Conservation (phyloP, 164 flowering plant genomes). For the Umbilicus rupestris region DNA sequence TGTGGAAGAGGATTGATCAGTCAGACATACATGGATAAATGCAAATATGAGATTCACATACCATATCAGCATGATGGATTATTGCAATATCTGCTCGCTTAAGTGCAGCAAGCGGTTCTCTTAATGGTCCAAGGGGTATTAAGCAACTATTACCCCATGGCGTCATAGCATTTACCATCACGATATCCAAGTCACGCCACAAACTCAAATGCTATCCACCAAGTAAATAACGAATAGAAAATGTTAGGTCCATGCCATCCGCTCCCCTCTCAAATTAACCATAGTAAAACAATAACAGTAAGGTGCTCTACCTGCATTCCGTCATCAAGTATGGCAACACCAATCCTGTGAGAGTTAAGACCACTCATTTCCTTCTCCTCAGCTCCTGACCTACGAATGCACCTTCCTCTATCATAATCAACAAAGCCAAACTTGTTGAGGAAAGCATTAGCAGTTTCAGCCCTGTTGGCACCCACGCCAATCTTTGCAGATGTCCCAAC, state of each 20-base stretch:
- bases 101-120: constrained; percentile 72
- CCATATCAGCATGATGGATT: constrained; percentile 86
- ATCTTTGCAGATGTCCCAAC: constrained; percentile 38
- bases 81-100: constrained; percentile 58
- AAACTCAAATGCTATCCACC: constrained; percentile 61
- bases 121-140: constrained; percentile 74
- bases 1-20: not conserved
- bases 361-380: constrained; percentile 15
- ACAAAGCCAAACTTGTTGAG: constrained; percentile 40
- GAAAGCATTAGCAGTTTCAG: constrained; percentile 44
- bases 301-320: constrained; percentile 72
- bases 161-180: constrained; percentile 74
- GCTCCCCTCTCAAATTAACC: not conserved
- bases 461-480: constrained; percentile 72
- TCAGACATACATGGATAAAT: not conserved
- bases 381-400: constrained; percentile 9
- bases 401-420: constrained; percentile 15
- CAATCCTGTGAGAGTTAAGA: constrained; percentile 28
- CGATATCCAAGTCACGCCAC: constrained; percentile 66
- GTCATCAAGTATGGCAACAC: constrained; percentile 72
- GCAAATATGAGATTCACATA: constrained; percentile 16
- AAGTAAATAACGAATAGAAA: constrained; percentile 7
- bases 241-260: not conserved
- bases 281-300: not conserved
- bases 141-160: constrained; percentile 68